Evolutionary conservation across 306 rosid species (phyloP), one percentile per base, ranked within the genome.

Genomic region (Canavalia ensiformis): DNA sequence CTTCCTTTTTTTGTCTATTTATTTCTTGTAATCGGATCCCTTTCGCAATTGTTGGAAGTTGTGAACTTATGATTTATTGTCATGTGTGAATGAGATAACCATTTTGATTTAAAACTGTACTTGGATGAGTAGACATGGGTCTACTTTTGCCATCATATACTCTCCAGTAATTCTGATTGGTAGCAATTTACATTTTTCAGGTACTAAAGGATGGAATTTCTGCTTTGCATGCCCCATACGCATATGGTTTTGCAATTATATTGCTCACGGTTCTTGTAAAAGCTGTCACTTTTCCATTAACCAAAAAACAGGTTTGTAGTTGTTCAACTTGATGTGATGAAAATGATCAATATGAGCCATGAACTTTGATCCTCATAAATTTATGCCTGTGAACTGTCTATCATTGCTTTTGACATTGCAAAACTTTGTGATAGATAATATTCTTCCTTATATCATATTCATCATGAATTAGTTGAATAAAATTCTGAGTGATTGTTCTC

Each of bases 161-260:
- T 82, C 33, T 79, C 54, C 28, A 34, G 77, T 65, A 44, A 46
- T 79, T 33, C 57, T 72, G 51, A 82, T 10, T 50, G 49, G 47
- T 57, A 66, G 49, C 18, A 44, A 57, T 76, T 76, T 76, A 11
- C 68, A 5, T 28, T 69, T 78, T 84, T 6, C 90, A 94, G 98
- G 89, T 96, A 76, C 88, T 96, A 51, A 90, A 96, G 85, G 94
- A 89, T 65, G 99, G 98, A 56, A 94, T 96, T 44, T 92, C 97
- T 65, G 8, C 91, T 77, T 42, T 91, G 68, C 97, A 96, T 82
- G 95, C 87, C 56, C 98, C 99, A 1, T 96, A 96, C 75, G 85
- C 97, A 8, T 94, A 96, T 91, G 99, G 99, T 45, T 96, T 96
- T 84, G 97, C 99, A 18, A 96, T 96, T 84, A 94, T 96, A 79